Base-by-base conservation (phyloP, 176 grass and related monocot species). In the Pharus latifolius region DNA sequence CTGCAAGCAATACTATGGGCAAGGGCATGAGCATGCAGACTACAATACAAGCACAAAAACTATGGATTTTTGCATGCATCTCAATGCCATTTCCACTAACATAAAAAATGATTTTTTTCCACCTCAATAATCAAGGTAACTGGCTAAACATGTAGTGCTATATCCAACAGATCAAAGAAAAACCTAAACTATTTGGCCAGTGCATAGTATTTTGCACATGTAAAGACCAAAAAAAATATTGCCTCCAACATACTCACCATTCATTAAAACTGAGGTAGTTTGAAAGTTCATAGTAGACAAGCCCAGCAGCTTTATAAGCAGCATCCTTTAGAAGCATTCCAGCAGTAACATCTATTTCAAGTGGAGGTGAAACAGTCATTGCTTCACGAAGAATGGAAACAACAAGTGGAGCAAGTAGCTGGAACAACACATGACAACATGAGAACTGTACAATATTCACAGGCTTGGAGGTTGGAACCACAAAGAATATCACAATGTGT, bases 301-400 rank as follows among this genome's bases (percentile, higher is more conserved):
- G 95, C 15, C 95, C 90, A 22, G 87, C 89, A 29, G 87, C 87
- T 73, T 81, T 99, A 88, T 99, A 99, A 41, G 87, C 70, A 50
- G 95, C 90, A 86, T 99, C 95, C 91, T 99, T 99, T 24, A 99
- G 83, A 73, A 99, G 95, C 95, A 99, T 99, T 77, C 87, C 84
- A 41, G 87, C 22, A 54, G 90, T 93, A 77, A 99, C 52, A 67
- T 91, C 79, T 28, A 72, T 99, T 81, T 99, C 95, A 57, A 91
- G 56, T 70, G 90, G 95, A 60, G 87, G 84, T 40, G 87, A 99
- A 75, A 81, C 57, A 81, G 63, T 78, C 75, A 86, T 99, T 61
- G 94, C 94, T 66, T 98, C 94, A 60, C 57, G 86, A 65, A 98
- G 86, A 63, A 98, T 74, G 34, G 89, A 98, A 75, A 98, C 84